Conservation (phyloP, 805 yeast species). For the Candida chilensis region DNA sequence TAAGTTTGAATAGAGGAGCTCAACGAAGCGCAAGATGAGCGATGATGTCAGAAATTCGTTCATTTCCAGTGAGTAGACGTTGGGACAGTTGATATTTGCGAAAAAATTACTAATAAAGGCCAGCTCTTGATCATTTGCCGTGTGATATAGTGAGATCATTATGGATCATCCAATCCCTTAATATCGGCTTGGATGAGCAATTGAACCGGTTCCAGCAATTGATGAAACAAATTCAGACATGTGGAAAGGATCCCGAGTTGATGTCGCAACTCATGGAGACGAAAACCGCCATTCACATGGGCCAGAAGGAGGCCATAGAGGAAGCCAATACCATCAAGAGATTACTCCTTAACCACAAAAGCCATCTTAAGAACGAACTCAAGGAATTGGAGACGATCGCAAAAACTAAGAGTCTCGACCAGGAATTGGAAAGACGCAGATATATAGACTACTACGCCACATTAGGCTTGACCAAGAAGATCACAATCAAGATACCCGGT, state of each 20-base stretch:
- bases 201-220: too few relatives aligned
- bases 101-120: background rate
- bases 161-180: conserved; percentile 26
- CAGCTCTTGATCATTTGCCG: conserved; percentile 30
- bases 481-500: background rate
- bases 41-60: conserved; percentile 25
- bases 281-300: conserved; percentile 4
- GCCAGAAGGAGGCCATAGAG: conserved; percentile 2
- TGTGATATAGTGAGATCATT: conserved; percentile 29
- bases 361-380: conserved; percentile 11
- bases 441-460: background rate
- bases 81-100: too few relatives aligned
- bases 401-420: background rate
- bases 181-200: background rate
- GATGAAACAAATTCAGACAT: conserved; percentile 11
- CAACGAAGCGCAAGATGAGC: background rate
- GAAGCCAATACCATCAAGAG: conserved; percentile 8
- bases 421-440: background rate
- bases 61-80: conserved; percentile 8
- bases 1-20: too few relatives aligned
- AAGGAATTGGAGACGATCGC: background rate
- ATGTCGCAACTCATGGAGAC: conserved; percentile 4
- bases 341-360: conserved; percentile 16
- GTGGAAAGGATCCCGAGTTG: conserved; percentile 7
- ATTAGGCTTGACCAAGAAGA: background rate